Evolutionary conservation across 2,329 filamentous ascomycete genomes (phyloP), one percentile per base, ranked within the genome.

Genomic region (Xylariales sp.): DNA sequence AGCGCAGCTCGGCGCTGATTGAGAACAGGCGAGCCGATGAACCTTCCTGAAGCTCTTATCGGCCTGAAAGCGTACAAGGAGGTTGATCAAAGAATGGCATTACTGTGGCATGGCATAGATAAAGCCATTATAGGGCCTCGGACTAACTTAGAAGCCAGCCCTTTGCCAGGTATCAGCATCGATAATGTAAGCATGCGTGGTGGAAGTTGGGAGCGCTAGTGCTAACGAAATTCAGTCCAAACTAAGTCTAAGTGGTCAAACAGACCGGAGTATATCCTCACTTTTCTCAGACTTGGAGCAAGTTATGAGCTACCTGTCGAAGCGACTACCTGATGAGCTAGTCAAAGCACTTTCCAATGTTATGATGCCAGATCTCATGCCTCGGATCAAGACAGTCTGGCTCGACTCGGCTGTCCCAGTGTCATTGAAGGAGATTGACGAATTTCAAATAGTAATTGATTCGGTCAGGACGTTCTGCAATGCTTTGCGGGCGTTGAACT

Each of bases 351-450:
- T 96, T 2, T 85, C 86, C 0, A 69, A 74, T 10, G 74, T 78
- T 7, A 77, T 96, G 58, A 77, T 95, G 60, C 81, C 82, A 0
- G 71, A 76, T 28, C 63, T 95, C 8, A 74, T 83, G 7, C 73
- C 78, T 5, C 77, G 78, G 16, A 71, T 96, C 9, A 82, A 88
- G 29, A 75, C 75, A 4, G 70, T 75, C 4, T 95, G 88, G 84
- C 73, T 98, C 6, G 78, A 86, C 22, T 74, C 80, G 11, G 78
- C 81, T 1, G 82, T 98, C 1, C 91, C 93, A 1, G 70, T 83
- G 2, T 83, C 86, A 0, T 69, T 95, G 9, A 70, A 76, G 9
- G 81, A 84, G 9, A 81, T 96, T 61, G 69, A 71, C 7, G 69
- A 68, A 2, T 96, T 95, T 54, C 81, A 94, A 53, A 67, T 69